phyloP scores from a whole-genome alignment of 164 flowering plant species.

The Protea cynaroides region DNA sequence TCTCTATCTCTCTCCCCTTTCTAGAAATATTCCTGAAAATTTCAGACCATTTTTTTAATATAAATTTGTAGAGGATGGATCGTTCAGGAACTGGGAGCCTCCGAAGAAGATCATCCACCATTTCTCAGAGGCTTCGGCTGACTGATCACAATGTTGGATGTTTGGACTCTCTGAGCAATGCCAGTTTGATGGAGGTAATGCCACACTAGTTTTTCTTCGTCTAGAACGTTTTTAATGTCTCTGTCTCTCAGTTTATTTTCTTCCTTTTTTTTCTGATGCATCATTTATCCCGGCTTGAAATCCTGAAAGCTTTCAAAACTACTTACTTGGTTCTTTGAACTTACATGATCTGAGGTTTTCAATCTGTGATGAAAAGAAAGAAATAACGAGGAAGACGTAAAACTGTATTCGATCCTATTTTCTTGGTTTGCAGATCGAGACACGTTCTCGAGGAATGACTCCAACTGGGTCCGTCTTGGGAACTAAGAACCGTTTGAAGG shows the following conservation, averaged over 20 bases:
- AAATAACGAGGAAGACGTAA: background rate
- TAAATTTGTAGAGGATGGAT: slow-evolving; percentile 52
- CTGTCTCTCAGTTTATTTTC: background rate
- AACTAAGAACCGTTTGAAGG: slow-evolving; percentile 55
- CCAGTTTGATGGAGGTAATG: slow-evolving; percentile 79
- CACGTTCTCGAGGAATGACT: slow-evolving; percentile 49
- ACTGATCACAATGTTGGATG: slow-evolving; percentile 27
- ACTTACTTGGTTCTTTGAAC: background rate
- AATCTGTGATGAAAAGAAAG: background rate
- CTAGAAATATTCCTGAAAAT: background rate
- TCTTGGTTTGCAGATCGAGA: slow-evolving; percentile 54
- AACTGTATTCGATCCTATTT: background rate
- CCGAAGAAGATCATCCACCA: slow-evolving; percentile 38
- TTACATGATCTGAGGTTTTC: no score
- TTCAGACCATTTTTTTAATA: background rate
- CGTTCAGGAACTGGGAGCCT: slow-evolving; percentile 57
- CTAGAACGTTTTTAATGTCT: background rate
- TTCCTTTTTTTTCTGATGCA: no score
- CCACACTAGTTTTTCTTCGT: background rate
- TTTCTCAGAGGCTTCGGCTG: slow-evolving; percentile 40
- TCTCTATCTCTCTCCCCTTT: background rate
- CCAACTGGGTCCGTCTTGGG: slow-evolving; percentile 49
- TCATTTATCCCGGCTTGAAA: background rate
- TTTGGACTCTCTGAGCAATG: slow-evolving; percentile 54
- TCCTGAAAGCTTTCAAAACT: background rate